Evolutionary conservation across 2,329 filamentous ascomycete species (phyloP).

Genomic region (Coleophoma eucalyptorum): DNA sequence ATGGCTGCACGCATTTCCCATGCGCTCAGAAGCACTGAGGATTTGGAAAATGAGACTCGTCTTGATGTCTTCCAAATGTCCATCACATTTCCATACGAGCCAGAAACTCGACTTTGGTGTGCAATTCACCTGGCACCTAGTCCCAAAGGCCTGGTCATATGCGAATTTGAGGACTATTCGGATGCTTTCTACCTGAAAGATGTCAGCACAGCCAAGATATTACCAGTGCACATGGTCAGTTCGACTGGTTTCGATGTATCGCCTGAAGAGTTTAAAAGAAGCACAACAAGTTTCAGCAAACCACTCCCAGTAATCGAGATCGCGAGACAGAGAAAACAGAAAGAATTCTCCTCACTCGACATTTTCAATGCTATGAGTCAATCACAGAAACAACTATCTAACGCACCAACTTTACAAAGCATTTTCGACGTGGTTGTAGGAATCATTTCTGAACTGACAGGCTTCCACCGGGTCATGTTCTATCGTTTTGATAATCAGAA

Average conservation of each 20-base stretch:
- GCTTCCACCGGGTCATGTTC: constrained; percentile 22
- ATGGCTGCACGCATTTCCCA: constrained; percentile 12
- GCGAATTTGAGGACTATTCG: constrained; percentile 18
- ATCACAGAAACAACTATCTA: constrained; percentile 14
- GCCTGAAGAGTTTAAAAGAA: constrained; percentile 14
- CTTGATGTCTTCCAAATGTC: constrained; percentile 14
- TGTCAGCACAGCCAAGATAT: neutral
- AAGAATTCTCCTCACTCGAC: constrained; percentile 14
- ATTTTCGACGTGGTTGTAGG: constrained; percentile 18
- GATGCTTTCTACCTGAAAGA: constrained; percentile 14
- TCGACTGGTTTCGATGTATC: constrained; percentile 8
- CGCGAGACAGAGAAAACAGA: constrained; percentile 8
- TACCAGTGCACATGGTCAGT: constrained; percentile 8
- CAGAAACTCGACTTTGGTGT: constrained; percentile 15
- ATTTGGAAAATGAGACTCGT: constrained; percentile 8
- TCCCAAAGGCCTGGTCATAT: constrained; percentile 14
- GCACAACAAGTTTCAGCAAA: constrained; percentile 12
- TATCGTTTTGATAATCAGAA: constrained; percentile 20
- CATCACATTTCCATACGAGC: constrained; percentile 6
- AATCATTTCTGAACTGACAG: constrained; percentile 18
- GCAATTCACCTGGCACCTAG: constrained; percentile 14
- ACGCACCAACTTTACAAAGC: constrained; percentile 8
- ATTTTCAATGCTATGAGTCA: constrained; percentile 19
- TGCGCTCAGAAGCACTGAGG: constrained; percentile 6
- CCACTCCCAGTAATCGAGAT: constrained; percentile 14